Conservation (phyloP, 805 yeast genomes). For the Tetrapisispora phaffii region DNA sequence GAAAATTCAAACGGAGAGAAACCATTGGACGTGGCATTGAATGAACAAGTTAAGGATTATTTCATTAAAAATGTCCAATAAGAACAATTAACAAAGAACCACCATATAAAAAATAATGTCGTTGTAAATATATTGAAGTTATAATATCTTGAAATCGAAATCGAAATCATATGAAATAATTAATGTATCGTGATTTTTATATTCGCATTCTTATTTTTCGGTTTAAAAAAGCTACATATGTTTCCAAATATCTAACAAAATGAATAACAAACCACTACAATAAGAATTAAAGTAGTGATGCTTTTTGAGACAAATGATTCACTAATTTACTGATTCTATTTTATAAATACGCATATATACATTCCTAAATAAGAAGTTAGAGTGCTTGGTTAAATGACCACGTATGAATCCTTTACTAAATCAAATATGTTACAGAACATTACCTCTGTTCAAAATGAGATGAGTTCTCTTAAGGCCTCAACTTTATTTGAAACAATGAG, state of each 20-base stretch:
- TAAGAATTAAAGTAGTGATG: not conserved
- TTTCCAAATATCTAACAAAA: too few species aligned
- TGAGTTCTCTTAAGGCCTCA: not conserved
- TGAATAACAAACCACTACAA: too few species aligned
- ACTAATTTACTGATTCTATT: too few species aligned
- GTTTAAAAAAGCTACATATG: too few species aligned
- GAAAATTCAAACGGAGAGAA: constrained; percentile 44
- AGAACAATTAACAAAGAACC: not conserved
- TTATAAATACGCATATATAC: too few species aligned
- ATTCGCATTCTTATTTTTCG: too few species aligned
- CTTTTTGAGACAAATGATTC: not conserved
- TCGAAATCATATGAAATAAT: too few species aligned
- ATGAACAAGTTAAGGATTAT: constrained; percentile 39
- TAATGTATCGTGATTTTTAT: too few species aligned
- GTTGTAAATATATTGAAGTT: not conserved
- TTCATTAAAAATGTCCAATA: constrained; percentile 23
- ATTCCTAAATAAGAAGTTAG: too few species aligned
- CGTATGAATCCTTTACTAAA: not conserved
- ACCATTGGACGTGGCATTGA: constrained; percentile 46
- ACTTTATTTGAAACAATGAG: not conserved
- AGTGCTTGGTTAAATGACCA: not conserved
- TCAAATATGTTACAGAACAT: not conserved
- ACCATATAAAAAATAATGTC: not conserved
- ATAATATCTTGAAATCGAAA: too few species aligned
- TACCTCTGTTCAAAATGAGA: not conserved